Base-by-base conservation (phyloP, 257 asterid genomes). In the Handroanthus guayacan region DNA sequence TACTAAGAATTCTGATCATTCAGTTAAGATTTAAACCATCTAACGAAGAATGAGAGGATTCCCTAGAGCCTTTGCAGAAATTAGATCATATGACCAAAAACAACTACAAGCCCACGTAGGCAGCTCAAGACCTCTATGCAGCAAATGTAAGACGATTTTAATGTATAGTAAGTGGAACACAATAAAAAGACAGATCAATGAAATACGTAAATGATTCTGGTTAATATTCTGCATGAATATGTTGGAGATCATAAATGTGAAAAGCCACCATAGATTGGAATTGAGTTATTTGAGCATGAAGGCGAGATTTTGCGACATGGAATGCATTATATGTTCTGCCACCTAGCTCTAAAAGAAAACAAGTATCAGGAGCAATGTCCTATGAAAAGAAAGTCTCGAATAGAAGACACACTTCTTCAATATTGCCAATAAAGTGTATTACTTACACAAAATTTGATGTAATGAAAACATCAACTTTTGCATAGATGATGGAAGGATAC, bases 1-100 rank as follows among this genome's bases (percentile, higher is more conserved):
- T 76, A 52, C 94, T 90, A 2, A 90, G 89, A 65, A 88, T 88
- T 74, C 94, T 89, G 87, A 61, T 50, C 8, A 25, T 8, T 13
- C 43, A n/a, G 84, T 85, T 80, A 88, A 85, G 96, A 78, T 54
- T 57, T 4, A 65, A 75, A 71, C 34, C 55, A 10, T 17, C 73
- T 38, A 43, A 36, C 47, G 55, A 47, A 60, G 70, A n/a, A 62
- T 3, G 31, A 51, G 9, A 48, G 4, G 38, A 55, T 16, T 17
- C 56, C 9, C 25, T 52, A 39, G 25, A 60, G 6, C 16, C 2
- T 39, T 37, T 25, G 38, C 44, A 37, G 16, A 12, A 16, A 14
- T 1, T 36, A 37, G 12, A 20, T 18, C 58, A 70, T 7, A 44
- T 44, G 34, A 25, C 48, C 11, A 36, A 18, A 61, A 74, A 64